Evolutionary conservation across 2,329 filamentous ascomycete species (phyloP), one percentile per base, ranked within the genome.

Genomic region (Pseudogymnoascus sp.): DNA sequence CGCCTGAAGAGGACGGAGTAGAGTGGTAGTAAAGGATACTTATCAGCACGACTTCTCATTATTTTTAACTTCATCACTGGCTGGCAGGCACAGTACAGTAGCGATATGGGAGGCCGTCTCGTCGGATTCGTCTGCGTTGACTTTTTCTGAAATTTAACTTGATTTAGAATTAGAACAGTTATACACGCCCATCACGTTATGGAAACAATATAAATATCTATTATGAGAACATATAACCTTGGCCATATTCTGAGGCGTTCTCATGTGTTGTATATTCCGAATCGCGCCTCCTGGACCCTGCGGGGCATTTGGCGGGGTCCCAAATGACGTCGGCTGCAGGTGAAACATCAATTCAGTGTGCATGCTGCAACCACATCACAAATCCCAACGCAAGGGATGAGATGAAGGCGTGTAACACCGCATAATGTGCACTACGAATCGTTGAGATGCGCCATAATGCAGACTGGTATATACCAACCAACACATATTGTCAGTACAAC

Each of bases 1-100:
- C 69, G 66, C 7, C 60, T 75, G 28, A 56, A 59, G 69, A 69
- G 59, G 61, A 46, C 53, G 11, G 34, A 34, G 6, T 61, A 21
- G 6, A 14, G 18, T 3, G 14, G 21, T 12, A n/a, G 25, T 34
- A 31, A 7, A 8, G n/a, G n/a, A 34, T 34, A 16, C 14, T 7
- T 7, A 18, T 16, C 16, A 8, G 28, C n/a, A 56, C 2, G 28
- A 34, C 28, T 34, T 56, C 9, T 56, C n/a, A 14, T 56, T 34
- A 34, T 56, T 34, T 34, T 11, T 3, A 16, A 11, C 4, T 34
- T 56, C 5, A 34, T 56, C 14, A 7, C 23, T 11, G 23, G 49
- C n/a, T 56, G 23, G n/a, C 25, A 18, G 46, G n/a, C 6, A 14
- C 49, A 34, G 49, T 34, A 56, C n/a, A 34, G 28, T 34, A n/a